A percentile compares a stretch with the other conserved stretches of the same genome.
phyloP scores from a whole-genome alignment of 441 rosid species.

The Hura crepitans region DNA sequence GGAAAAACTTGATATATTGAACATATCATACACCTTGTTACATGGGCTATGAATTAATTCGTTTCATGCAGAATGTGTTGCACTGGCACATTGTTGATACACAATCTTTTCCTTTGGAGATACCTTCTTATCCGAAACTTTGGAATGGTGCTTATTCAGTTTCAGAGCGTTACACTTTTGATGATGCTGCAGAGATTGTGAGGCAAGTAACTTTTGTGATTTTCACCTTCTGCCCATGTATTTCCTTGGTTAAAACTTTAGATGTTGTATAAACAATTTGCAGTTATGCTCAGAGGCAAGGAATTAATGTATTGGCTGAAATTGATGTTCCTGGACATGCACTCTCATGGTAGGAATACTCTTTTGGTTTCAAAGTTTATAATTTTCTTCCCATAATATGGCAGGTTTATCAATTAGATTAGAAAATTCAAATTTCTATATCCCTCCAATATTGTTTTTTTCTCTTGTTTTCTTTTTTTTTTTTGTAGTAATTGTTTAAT shows the following conservation, averaged over 20 bases:
- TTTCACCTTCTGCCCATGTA: neutral
- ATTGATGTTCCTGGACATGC: conserved; percentile 80
- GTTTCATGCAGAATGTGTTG: conserved; percentile 55
- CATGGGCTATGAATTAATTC: neutral
- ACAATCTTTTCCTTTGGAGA: conserved; percentile 73
- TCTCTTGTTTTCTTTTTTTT: too few relatives aligned
- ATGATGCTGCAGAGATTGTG: conserved; percentile 65
- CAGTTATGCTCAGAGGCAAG: conserved; percentile 58
- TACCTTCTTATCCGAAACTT: conserved; percentile 69
- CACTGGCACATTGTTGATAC: conserved; percentile 78
- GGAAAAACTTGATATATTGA: neutral
- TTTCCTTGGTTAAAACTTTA: conserved; percentile 15
- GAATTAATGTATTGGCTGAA: conserved; percentile 65
- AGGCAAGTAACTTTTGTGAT: conserved; percentile 39
- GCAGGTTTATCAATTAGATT: neutral
- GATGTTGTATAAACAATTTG: conserved; percentile 16
- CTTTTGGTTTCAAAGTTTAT: neutral
- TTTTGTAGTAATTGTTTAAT: neutral
- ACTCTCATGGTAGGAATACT: conserved; percentile 47
- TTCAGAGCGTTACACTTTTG: conserved; percentile 49
- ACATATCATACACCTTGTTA: neutral
- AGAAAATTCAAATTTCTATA: neutral
- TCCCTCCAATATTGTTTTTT: neutral
- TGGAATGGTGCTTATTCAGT: conserved; percentile 68
- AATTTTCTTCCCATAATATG: neutral